Evolutionary conservation across 345 rosid genomes (phyloP), one percentile per base, ranked within the genome.

Genomic region (Citrus medica): DNA sequence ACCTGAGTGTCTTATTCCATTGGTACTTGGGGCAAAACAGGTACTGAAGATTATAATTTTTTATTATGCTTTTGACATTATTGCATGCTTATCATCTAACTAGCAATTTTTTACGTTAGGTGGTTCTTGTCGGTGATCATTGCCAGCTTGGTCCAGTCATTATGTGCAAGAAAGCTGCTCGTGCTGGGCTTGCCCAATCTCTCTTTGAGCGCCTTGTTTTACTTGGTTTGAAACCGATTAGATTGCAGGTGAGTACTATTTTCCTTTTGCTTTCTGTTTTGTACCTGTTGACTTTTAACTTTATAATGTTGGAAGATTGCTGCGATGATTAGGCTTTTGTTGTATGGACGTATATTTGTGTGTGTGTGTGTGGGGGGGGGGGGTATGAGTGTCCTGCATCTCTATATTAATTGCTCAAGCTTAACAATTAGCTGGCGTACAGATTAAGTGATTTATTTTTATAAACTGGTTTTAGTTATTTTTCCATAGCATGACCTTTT

Each of bases 131-230:
- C 71, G 99, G 99, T 82, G 99, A 97, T 83, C 99, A 97, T 83
- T 97, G 99, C 86, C 99, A 97, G 83, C 99, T 97, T 81, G 99
- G 99, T 78, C 99, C 99, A 3, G 99, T 97, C 77, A 94, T 97
- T 40, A 97, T 97, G 99, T 97, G 99, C 92, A 97, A 97, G 83
- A 97, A 97, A 93, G 99, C 98, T 32, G 99, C 99, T 81, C 98
- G 99, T 79, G 98, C 99, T 85, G 99, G 99, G 72, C 80, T 97
- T 76, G 98, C 98, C 9, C 99, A 97, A 80, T 97, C 98, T 62
- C 91, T 97, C 46, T 97, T 97, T 89, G 99, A 97, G 72, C 97
- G 99, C 53, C 95, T 97, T 77, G 98, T 97, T 85, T 77, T 89
- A 73, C 99, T 97, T 86, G 99, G 98, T 80, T 90, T 94, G 56